Percentiles rank a stretch among this genome's conserved stretches.
phyloP scores from a whole-genome alignment of 2,329 filamentous ascomycete species.

The Stachybotrys elegans region DNA sequence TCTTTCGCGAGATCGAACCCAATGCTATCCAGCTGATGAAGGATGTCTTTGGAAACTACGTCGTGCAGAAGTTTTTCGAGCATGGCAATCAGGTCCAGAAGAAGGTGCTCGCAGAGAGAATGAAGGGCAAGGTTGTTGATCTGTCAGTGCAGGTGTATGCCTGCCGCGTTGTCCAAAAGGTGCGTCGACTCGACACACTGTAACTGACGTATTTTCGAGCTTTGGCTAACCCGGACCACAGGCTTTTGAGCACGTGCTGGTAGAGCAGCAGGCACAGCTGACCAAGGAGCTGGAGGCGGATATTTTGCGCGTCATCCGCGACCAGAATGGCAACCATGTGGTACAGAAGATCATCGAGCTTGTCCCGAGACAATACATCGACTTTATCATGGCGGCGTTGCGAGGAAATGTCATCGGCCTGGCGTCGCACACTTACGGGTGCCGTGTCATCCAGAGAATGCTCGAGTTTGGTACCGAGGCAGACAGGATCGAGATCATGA shows the following conservation, averaged over 20 bases:
- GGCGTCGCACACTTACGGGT: conserved; percentile 78
- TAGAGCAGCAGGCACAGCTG: conserved; percentile 83
- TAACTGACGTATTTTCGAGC: conserved; percentile 16
- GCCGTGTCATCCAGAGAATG: conserved; percentile 88
- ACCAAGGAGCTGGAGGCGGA: conserved; percentile 77
- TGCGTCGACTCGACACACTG: conserved; percentile 26
- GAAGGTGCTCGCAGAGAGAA: conserved; percentile 75
- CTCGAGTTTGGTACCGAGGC: conserved; percentile 73
- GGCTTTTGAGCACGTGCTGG: conserved; percentile 84
- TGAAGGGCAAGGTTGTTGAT: conserved; percentile 77
- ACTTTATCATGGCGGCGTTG: conserved; percentile 80
- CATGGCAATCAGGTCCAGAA: conserved; percentile 94
- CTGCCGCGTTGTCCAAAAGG: conserved; percentile 94
- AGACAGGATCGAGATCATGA: conserved; percentile 67
- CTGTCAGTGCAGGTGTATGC: conserved; percentile 88
- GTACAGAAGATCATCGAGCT: conserved; percentile 89
- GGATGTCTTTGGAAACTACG: conserved; percentile 96
- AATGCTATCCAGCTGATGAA: conserved; percentile 89
- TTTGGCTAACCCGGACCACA: conserved; percentile 25
- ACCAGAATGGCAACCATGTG: conserved; percentile 94
- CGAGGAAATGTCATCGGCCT: conserved; percentile 68
- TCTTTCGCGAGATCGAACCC: conserved; percentile 81
- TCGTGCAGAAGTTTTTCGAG: conserved; percentile 96
- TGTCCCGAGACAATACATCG: conserved; percentile 71
- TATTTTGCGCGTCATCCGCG: conserved; percentile 72